Percentiles rank a stretch among this genome's conserved stretches.
phyloP scores from a whole-genome alignment of 169 alveolate genomes.

The Plasmodium malariae region DNA sequence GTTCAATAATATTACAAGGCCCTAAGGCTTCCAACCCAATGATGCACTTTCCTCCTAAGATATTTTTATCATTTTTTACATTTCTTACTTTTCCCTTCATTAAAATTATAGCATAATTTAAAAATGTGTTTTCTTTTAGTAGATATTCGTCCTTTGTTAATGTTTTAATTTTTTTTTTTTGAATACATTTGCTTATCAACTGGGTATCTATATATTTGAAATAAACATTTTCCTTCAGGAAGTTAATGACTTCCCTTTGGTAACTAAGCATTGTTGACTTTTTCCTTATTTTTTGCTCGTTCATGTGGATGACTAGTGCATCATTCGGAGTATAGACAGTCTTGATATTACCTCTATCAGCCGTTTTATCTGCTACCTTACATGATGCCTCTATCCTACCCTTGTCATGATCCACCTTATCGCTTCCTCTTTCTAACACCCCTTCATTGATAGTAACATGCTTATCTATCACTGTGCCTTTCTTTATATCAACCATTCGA shows the following conservation, averaged over 20 bases:
- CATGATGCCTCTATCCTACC: too few species aligned
- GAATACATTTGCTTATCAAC: constrained; percentile 22
- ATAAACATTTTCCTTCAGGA: constrained; percentile 44
- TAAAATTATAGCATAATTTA: constrained; percentile 61
- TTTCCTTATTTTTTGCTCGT: not conserved
- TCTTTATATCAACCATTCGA: too few species aligned
- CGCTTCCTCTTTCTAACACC: too few species aligned
- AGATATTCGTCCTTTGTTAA: constrained; percentile 27
- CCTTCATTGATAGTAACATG: too few species aligned
- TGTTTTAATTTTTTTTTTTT: constrained; percentile 28
- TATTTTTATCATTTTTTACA: not conserved
- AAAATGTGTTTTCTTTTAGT: constrained; percentile 59
- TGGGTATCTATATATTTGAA: constrained; percentile 69
- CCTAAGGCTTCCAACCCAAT: constrained; percentile 74
- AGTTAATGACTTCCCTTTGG: constrained; percentile 32
- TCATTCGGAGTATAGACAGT: too few species aligned
- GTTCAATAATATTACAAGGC: constrained; percentile 63
- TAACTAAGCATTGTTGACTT: not conserved
- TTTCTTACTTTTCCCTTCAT: constrained; percentile 60
- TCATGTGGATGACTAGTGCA: too few species aligned
- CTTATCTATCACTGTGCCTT: not conserved
- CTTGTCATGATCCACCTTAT: too few species aligned
- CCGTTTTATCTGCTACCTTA: too few species aligned
- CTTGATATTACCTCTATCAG: too few species aligned
- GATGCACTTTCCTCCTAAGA: constrained; percentile 15